Evolutionary conservation across 805 yeast genomes (phyloP).

Genomic region (Komagataella kurtzmanii): DNA sequence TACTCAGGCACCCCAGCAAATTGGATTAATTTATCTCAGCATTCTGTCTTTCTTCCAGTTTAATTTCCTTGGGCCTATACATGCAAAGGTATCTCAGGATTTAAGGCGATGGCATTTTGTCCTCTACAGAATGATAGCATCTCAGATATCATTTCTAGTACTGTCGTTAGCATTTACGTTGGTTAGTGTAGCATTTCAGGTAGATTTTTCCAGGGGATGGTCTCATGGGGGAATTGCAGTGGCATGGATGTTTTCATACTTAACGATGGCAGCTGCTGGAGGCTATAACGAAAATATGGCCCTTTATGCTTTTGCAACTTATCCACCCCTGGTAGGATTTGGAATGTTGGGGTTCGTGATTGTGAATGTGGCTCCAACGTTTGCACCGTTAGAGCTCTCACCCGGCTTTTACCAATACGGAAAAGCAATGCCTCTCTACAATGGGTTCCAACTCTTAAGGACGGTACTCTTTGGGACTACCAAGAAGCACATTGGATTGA

Average conservation of each 20-base stretch:
- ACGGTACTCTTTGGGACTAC: slow-evolving; percentile 43
- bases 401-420: slow-evolving; percentile 48
- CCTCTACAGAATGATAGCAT: slow-evolving; percentile 33
- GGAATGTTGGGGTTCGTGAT: slow-evolving; percentile 64
- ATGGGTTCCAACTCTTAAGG: slow-evolving; percentile 41
- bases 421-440: slow-evolving; percentile 53
- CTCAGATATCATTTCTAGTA: slow-evolving; percentile 35
- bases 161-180: slow-evolving; percentile 43
- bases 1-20: slow-evolving; percentile 51
- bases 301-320: slow-evolving; percentile 28
- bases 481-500: slow-evolving; percentile 46
- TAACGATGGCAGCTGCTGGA: slow-evolving; percentile 59
- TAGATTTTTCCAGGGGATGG: slow-evolving; percentile 35
- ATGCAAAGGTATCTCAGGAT: slow-evolving; percentile 29
- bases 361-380: slow-evolving; percentile 48
- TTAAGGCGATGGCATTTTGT: slow-evolving; percentile 33
- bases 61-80: slow-evolving; percentile 39
- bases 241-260: slow-evolving; percentile 50
- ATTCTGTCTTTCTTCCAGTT: slow-evolving; percentile 58
- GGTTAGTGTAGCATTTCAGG: slow-evolving; percentile 51
- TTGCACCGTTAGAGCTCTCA: slow-evolving; percentile 40
- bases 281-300: slow-evolving; percentile 53
- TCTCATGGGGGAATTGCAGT: slow-evolving; percentile 40
- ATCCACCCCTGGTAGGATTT: slow-evolving; percentile 49
- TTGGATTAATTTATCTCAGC: slow-evolving; percentile 55